Percentiles rank a stretch among this genome's conserved stretches.
phyloP scores from a whole-genome alignment of 2,329 filamentous ascomycete genomes.

The Exophiala xenobiotica region DNA sequence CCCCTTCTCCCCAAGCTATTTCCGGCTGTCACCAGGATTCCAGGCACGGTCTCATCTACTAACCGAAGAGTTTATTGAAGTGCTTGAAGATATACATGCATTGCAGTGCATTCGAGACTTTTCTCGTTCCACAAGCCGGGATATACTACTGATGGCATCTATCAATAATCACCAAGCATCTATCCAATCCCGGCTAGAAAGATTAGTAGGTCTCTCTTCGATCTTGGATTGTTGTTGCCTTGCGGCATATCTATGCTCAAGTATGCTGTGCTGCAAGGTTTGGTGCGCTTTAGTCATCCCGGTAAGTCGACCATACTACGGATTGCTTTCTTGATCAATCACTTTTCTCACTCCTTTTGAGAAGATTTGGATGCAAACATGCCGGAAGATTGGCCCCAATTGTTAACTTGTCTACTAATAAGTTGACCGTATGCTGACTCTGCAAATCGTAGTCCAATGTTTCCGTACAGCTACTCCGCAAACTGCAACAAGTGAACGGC shows the following conservation, averaged over 20 bases:
- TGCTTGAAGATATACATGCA: constrained; percentile 42
- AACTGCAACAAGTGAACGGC: constrained; percentile 34
- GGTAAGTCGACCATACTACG: constrained; percentile 35
- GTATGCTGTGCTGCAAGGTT: constrained; percentile 43
- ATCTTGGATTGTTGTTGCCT: constrained; percentile 40
- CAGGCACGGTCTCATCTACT: constrained; percentile 31
- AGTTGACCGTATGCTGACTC: too few relatives aligned
- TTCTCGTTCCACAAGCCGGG: constrained; percentile 15
- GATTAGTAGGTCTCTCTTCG: constrained; percentile 28
- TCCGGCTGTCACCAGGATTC: constrained; percentile 39
- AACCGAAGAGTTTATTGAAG: constrained; percentile 35
- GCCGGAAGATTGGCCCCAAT: too few relatives aligned
- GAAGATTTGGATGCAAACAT: too few relatives aligned
- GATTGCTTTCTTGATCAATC: too few relatives aligned
- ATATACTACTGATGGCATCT: constrained; percentile 33
- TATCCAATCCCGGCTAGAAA: constrained; percentile 42
- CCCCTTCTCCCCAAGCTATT: constrained; percentile 33
- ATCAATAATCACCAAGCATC: constrained; percentile 46
- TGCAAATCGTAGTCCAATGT: constrained; percentile 7
- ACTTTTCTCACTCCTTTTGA: too few relatives aligned
- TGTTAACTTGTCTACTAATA: too few relatives aligned
- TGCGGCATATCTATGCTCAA: constrained; percentile 44
- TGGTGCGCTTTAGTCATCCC: constrained; percentile 44
- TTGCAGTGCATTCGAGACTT: constrained; percentile 42
- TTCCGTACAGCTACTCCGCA: constrained; percentile 35